Conservation (phyloP, 345 rosid genomes). For the Microcos paniculata region DNA sequence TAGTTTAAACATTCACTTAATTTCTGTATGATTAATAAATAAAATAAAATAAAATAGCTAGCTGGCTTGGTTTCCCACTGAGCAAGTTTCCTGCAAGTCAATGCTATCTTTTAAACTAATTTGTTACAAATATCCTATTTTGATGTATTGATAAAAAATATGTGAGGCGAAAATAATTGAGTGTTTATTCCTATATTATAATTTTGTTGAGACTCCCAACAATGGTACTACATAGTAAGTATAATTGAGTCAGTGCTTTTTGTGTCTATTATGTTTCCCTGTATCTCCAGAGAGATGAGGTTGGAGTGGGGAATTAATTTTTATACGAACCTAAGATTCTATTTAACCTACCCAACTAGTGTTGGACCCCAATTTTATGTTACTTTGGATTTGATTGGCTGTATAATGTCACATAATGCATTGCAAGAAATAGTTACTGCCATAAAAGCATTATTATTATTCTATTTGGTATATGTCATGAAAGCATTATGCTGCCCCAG, state of each 20-base stretch:
- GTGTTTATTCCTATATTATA: background rate
- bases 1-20: background rate
- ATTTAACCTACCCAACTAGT: background rate
- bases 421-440: background rate
- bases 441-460: no score
- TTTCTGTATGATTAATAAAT: background rate
- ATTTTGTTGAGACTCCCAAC: background rate
- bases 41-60: background rate
- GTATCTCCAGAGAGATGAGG: background rate
- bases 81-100: no score
- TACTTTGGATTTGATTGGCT: background rate
- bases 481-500: background rate
- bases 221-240: background rate
- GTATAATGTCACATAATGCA: background rate
- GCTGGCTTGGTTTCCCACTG: background rate
- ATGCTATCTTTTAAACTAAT: no score
- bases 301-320: background rate
- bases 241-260: background rate
- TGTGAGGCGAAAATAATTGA: background rate
- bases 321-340: background rate
- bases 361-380: background rate
- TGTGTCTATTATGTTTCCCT: background rate
- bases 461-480: background rate
- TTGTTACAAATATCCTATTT: no score
- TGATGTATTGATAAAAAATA: background rate